These are phyloP conservation scores for Cokeromyces recurvatus DNA, from an alignment of 371 early-diverging fungal genomes.

Conservation along the genomic window DNA sequence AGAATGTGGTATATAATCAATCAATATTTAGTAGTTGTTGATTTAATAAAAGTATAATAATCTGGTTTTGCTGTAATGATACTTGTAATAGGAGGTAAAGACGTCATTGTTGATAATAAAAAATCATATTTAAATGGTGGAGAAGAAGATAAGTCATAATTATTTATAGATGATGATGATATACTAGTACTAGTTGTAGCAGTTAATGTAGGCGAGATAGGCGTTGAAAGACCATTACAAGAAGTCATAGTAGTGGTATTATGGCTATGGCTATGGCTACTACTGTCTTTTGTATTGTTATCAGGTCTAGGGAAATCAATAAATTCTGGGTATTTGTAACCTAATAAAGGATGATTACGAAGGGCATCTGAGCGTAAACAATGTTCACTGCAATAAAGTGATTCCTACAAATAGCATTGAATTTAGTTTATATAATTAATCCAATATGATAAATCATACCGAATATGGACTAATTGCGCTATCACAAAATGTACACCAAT, in stretches of 20 bases:
- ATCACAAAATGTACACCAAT: slow-evolving; percentile 42
- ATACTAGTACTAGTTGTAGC: too few relatives aligned
- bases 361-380: slow-evolving; percentile 31
- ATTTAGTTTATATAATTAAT: background rate
- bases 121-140: slow-evolving; percentile 20
- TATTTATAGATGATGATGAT: slow-evolving; percentile 11
- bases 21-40: too few relatives aligned
- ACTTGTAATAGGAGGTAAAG: background rate
- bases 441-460: slow-evolving; percentile 13
- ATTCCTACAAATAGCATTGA: slow-evolving; percentile 17
- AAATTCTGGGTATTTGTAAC: slow-evolving; percentile 30
- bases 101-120: slow-evolving; percentile 1
- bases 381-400: slow-evolving; percentile 37
- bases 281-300: background rate
- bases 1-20: too few relatives aligned
- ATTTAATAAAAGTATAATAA: background rate
- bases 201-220: slow-evolving; percentile 16
- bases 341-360: slow-evolving; percentile 29
- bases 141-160: background rate
- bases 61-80: background rate
- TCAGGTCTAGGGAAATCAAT: slow-evolving; percentile 29
- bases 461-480: slow-evolving; percentile 34
- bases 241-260: background rate
- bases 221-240: slow-evolving; percentile 10
- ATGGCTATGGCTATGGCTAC: background rate